Base-by-base conservation (phyloP, 2,329 filamentous ascomycete species). In the Ceratocystis papillata region DNA sequence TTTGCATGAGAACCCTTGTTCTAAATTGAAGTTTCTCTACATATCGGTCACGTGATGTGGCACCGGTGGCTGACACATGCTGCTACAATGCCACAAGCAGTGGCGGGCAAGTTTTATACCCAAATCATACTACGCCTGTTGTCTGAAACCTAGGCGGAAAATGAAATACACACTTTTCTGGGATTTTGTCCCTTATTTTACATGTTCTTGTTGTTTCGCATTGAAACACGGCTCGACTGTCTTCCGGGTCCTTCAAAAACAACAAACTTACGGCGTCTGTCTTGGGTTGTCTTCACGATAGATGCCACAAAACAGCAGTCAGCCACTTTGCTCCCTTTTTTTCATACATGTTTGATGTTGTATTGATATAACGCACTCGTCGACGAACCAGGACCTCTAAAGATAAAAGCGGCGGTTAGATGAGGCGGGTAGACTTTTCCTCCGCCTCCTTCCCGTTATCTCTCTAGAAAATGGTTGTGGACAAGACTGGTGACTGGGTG, bases 181-280 rank as follows among this genome's bases (percentile, higher is more conserved):
- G 48, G 20, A 22, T 25, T 6, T 12, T 12, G 8, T 53, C 3
- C 22, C 25, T 4, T 28, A 5, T 53, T 53, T 37, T 37, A n/a
- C 5, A n/a, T 20, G 28, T n/a, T 59, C 17, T 59, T 7, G 30
- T 33, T 37, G 55, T 59, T 59, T 59, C 55, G 30, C 15, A 15
- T 30, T 59, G 55, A 59, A 59, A 59, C 55, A 37, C 55, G 55
- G 28, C 55, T 33, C n/a, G 12, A 37, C 10, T 37, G 25, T 33
- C 55, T 59, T 59, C 28, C 55, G 55, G 28, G 5, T 8, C 15
- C 3, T 37, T 17, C 15, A n/a, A 17, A 37, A 30, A n/a, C 28
- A 3, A 5, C 8, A 25, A 22, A 50, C 48, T 50, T 50, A 10
- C 48, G 10, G 48, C 6, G 20, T 50, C 8, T 50, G 48, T 53